These are phyloP conservation scores for Fragaria nilgerrensis DNA, from an alignment of 306 rosid genomes.

Conservation along the genomic window DNA sequence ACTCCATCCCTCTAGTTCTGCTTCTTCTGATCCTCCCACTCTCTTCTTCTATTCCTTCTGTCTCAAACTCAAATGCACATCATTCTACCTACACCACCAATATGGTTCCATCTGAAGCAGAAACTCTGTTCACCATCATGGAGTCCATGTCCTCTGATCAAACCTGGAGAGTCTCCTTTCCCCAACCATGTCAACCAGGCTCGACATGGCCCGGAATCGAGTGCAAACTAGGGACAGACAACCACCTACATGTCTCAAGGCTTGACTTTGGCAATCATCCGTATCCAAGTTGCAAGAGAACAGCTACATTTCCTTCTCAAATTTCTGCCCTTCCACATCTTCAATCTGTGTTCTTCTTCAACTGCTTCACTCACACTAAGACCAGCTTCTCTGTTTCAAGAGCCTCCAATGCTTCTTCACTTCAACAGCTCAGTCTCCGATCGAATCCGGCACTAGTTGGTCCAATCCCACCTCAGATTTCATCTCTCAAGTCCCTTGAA, in stretches of 20 bases:
- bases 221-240: slow-evolving; percentile 34
- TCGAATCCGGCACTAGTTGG: slow-evolving; percentile 43
- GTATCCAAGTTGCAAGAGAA: slow-evolving; percentile 43
- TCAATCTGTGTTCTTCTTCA: slow-evolving; percentile 49
- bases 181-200: slow-evolving; percentile 43
- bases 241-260: slow-evolving; percentile 40
- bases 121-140: slow-evolving; percentile 49
- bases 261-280: slow-evolving; percentile 53
- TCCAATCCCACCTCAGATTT: slow-evolving; percentile 46
- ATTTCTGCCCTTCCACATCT: slow-evolving; percentile 44
- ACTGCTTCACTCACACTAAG: slow-evolving; percentile 41
- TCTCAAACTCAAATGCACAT: slow-evolving; percentile 10
- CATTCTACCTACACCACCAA: slow-evolving; percentile 16
- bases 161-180: slow-evolving; percentile 41
- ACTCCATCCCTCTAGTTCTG: slow-evolving; percentile 19
- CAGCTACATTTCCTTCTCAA: slow-evolving; percentile 38
- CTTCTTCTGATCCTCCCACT: slow-evolving; percentile 23
- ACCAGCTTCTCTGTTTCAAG: slow-evolving; percentile 29
- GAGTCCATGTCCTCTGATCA: slow-evolving; percentile 52
- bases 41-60: slow-evolving; percentile 28
- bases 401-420: slow-evolving; percentile 30
- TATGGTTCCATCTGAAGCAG: slow-evolving; percentile 39
- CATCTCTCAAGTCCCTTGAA: slow-evolving; percentile 38
- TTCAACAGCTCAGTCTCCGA: slow-evolving; percentile 48
- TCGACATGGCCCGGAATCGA: slow-evolving; percentile 49